These are phyloP conservation scores for Phoma herbarum DNA, from an alignment of 2,329 filamentous ascomycete species.

Conservation along the genomic window DNA sequence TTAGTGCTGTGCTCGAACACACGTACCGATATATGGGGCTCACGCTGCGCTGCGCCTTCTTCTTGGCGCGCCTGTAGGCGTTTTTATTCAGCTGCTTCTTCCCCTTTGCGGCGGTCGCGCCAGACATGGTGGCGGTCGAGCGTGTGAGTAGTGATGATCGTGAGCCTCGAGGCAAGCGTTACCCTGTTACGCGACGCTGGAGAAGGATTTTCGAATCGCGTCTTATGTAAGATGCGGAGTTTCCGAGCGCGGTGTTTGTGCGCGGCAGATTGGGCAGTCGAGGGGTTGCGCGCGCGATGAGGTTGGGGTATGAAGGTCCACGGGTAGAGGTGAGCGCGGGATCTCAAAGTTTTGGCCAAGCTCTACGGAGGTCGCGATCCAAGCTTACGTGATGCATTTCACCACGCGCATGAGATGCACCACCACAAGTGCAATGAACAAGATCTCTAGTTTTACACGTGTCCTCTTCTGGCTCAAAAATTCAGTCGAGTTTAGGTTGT, in stretches of 20 bases:
- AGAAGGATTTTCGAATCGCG: not conserved
- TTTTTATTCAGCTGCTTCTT: constrained; percentile 85
- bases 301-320: constrained; percentile 6
- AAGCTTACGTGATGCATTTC: constrained; percentile 10
- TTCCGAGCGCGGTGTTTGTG: not conserved
- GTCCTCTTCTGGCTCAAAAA: not conserved
- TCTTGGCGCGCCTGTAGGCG: constrained; percentile 89
- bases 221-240: no score
- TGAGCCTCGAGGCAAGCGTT: not conserved
- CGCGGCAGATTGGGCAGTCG: not conserved
- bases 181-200: not conserved
- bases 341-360: constrained; percentile 19
- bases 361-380: constrained; percentile 4
- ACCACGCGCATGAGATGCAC: not conserved
- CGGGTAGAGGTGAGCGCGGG: constrained; percentile 7
- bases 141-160: not conserved
- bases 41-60: constrained; percentile 84
- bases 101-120: constrained; percentile 33
- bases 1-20: constrained; percentile 28
- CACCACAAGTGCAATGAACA: not conserved
- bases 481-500: not conserved
- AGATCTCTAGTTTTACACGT: not conserved
- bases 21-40: constrained; percentile 28
- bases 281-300: constrained; percentile 12
- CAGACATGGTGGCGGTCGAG: constrained; percentile 36